These are phyloP conservation scores for Pleurotus giganteus DNA, from an alignment of 768 basidiomycete species.

Conservation along the genomic window DNA sequence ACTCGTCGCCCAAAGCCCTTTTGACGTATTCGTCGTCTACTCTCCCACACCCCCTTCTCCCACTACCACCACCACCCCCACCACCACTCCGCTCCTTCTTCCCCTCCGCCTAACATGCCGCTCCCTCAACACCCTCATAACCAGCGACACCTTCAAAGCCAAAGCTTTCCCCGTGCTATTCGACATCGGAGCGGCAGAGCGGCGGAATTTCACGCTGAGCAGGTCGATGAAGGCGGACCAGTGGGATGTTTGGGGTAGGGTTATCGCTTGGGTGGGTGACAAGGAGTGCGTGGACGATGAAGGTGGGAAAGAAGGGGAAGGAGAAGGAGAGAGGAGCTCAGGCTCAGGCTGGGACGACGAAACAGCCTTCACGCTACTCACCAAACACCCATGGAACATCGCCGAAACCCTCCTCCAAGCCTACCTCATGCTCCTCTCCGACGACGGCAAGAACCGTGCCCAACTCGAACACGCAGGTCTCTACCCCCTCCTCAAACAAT, in stretches of 20 bases:
- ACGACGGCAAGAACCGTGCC: conserved; percentile 51
- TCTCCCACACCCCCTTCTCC: conserved; percentile 32
- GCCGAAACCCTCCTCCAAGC: conserved; percentile 40
- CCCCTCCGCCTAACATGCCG: conserved; percentile 47
- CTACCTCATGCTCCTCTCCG: conserved; percentile 53
- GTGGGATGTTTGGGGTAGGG: background rate
- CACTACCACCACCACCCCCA: conserved; percentile 34
- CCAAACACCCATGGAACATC: conserved; percentile 27
- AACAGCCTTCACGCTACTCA: conserved; percentile 36
- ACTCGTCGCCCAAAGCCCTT: conserved; percentile 26
- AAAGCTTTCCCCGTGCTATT: conserved; percentile 56
- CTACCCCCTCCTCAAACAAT: conserved; percentile 29
- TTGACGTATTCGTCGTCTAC: background rate
- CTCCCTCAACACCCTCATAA: conserved; percentile 35
- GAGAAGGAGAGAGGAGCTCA: conserved; percentile 32
- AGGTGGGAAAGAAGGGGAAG: conserved; percentile 34
- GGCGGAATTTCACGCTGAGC: conserved; percentile 44
- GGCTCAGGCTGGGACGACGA: background rate
- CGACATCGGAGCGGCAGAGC: conserved; percentile 47
- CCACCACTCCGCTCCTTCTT: conserved; percentile 27
- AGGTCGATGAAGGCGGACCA: conserved; percentile 12
- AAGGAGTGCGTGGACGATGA: conserved; percentile 26
- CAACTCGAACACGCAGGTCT: conserved; percentile 48
- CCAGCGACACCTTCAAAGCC: conserved; percentile 40
- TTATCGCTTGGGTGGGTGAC: conserved; percentile 11